These are phyloP conservation scores for Mrakia blollopis DNA, from an alignment of 768 basidiomycete genomes.

Conservation along the genomic window DNA sequence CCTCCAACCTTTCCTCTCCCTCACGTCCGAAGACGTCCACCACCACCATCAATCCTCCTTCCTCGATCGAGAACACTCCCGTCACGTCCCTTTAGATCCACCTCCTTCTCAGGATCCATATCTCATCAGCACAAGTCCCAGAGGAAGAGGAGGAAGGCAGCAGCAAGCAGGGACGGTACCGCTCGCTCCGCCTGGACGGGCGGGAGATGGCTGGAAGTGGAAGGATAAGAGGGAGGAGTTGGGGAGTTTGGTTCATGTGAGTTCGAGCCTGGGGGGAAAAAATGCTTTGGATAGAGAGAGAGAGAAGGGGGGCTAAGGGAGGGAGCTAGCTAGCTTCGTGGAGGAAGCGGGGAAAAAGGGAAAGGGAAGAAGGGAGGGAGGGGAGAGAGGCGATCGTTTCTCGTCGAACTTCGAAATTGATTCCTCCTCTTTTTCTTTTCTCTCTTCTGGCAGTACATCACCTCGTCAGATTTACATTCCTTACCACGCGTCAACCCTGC, in stretches of 20 bases:
- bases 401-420: not conserved
- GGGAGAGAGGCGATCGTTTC: not conserved
- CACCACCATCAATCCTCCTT: not conserved
- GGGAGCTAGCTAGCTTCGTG: too few species aligned
- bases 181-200: not conserved
- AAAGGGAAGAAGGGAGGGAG: not conserved
- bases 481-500: not conserved
- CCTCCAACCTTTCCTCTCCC: not conserved
- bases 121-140: not conserved
- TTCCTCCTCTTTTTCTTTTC: not conserved
- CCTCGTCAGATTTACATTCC: not conserved
- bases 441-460: not conserved
- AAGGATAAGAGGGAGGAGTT: slow-evolving; percentile 2
- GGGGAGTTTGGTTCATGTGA: slow-evolving; percentile 6
- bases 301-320: not conserved
- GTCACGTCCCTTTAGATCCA: not conserved
- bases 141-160: not conserved
- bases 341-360: not conserved
- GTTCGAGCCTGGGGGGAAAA: too few species aligned
- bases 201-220: not conserved
- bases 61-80: not conserved
- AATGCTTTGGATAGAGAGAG: too few species aligned
- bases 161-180: not conserved
- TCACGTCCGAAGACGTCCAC: not conserved
- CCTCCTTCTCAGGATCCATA: not conserved